These are phyloP conservation scores for Arthrinium phaeospermum DNA, from an alignment of 2,329 filamentous ascomycete genomes.

Conservation along the genomic window DNA sequence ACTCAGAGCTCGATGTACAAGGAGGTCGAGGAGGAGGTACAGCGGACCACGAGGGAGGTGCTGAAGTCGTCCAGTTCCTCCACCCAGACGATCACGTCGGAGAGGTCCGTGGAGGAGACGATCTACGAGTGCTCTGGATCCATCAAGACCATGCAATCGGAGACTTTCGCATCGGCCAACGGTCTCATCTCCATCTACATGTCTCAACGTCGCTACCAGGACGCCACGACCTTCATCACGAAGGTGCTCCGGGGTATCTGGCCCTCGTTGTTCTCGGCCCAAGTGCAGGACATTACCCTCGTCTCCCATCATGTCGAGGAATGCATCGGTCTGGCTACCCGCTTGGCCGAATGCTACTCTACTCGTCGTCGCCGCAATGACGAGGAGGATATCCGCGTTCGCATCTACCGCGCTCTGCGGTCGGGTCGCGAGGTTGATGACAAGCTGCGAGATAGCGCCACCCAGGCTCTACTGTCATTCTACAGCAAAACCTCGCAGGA, in stretches of 20 bases:
- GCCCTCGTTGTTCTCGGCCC: slow-evolving; percentile 51
- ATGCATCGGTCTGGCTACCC: slow-evolving; percentile 51
- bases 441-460: slow-evolving; percentile 21
- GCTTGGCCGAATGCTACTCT: slow-evolving; percentile 51
- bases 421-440: slow-evolving; percentile 20
- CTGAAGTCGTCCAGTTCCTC: slow-evolving; percentile 40
- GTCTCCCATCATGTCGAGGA: slow-evolving; percentile 49
- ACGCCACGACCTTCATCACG: slow-evolving; percentile 52
- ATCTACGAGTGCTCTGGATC: slow-evolving; percentile 49
- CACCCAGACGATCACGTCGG: slow-evolving; percentile 42
- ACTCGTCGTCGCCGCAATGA: slow-evolving; percentile 41
- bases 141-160: slow-evolving; percentile 44
- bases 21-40: slow-evolving; percentile 50
- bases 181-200: slow-evolving; percentile 48
- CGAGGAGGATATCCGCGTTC: slow-evolving; percentile 40
- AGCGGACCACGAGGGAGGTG: slow-evolving; percentile 48
- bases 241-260: slow-evolving; percentile 50
- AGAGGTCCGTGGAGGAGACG: slow-evolving; percentile 48
- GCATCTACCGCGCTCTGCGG: slow-evolving; percentile 22
- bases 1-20: slow-evolving; percentile 41
- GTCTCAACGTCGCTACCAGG: slow-evolving; percentile 51
- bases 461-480: slow-evolving; percentile 37
- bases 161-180: slow-evolving; percentile 47
- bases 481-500: slow-evolving; percentile 37
- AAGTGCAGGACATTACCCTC: slow-evolving; percentile 49